Percentiles rank a stretch among this genome's conserved stretches.
Conservation (phyloP, 768 basidiomycete species). For the Mycena polygramma region DNA sequence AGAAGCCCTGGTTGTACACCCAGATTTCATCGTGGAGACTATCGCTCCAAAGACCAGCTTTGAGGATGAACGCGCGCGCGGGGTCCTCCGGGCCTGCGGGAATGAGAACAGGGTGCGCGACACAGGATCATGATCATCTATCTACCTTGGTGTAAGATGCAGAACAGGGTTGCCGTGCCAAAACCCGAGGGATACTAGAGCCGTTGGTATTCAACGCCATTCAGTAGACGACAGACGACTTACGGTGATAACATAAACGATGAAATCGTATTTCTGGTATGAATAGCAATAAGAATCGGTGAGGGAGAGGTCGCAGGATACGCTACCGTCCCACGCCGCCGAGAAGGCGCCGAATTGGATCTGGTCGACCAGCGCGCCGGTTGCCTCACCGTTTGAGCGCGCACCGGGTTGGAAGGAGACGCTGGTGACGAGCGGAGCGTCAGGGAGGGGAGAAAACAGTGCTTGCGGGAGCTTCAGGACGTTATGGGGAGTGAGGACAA, state of each 20-base stretch:
- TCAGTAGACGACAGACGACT: constrained; percentile 30
- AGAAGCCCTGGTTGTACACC: constrained; percentile 80
- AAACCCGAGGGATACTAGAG: constrained; percentile 50
- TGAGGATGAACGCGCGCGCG: constrained; percentile 64
- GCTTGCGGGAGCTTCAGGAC: constrained; percentile 67
- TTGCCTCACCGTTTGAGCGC: constrained; percentile 53
- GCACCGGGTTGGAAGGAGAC: constrained; percentile 63
- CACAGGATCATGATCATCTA: not conserved
- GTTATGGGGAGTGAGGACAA: constrained; percentile 67
- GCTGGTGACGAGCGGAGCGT: constrained; percentile 64
- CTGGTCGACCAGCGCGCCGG: constrained; percentile 67
- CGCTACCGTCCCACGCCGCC: constrained; percentile 72
- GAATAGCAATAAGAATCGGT: constrained; percentile 1
- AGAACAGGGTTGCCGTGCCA: constrained; percentile 50
- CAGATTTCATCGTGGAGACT: constrained; percentile 78
- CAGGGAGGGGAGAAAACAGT: constrained; percentile 57
- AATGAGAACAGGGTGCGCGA: not conserved
- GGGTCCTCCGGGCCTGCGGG: constrained; percentile 59
- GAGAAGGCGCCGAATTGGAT: constrained; percentile 69
- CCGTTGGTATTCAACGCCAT: not conserved
- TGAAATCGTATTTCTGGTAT: constrained; percentile 65
- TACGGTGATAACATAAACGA: constrained; percentile 67
- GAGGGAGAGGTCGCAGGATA: not conserved
- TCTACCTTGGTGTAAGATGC: constrained; percentile 72
- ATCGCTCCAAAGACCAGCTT: constrained; percentile 64